Conservation (phyloP, 805 yeast species). For the Kodamaea restingae region DNA sequence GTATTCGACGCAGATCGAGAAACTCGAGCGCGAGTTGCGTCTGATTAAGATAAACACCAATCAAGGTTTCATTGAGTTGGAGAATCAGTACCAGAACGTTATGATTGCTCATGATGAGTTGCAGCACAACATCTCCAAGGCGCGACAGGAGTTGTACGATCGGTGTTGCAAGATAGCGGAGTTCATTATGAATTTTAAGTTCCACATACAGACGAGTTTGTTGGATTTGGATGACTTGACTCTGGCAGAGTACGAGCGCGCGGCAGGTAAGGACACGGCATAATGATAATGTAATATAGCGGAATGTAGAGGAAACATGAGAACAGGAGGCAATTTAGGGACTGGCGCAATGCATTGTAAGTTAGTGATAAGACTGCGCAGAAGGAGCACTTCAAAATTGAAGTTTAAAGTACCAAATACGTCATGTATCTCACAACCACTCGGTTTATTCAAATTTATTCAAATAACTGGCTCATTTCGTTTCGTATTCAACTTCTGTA, state of each 20-base stretch:
- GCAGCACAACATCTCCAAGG: conserved; percentile 42
- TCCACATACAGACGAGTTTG: conserved; percentile 59
- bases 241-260: conserved; percentile 30
- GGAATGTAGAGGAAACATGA: neutral
- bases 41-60: conserved; percentile 44
- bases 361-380: neutral
- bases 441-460: too few species aligned
- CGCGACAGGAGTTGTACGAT: conserved; percentile 47
- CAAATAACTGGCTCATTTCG: too few species aligned
- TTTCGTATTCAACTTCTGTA: too few species aligned
- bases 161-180: conserved; percentile 58
- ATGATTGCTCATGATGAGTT: conserved; percentile 52
- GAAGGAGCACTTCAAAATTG: too few species aligned
- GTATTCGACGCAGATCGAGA: conserved; percentile 62
- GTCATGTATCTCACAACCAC: too few species aligned
- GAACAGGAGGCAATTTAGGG: neutral
- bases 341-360: neutral
- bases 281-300: neutral
- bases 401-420: too few species aligned
- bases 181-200: conserved; percentile 58
- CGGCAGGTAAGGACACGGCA: conserved; percentile 6
- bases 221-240: conserved; percentile 54
- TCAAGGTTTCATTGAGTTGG: conserved; percentile 47
- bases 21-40: conserved; percentile 55
- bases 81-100: conserved; percentile 44